Evolutionary conservation across 2,329 filamentous ascomycete species (phyloP), one percentile per base, ranked within the genome.

Genomic region (Stemphylium vesicarium): DNA sequence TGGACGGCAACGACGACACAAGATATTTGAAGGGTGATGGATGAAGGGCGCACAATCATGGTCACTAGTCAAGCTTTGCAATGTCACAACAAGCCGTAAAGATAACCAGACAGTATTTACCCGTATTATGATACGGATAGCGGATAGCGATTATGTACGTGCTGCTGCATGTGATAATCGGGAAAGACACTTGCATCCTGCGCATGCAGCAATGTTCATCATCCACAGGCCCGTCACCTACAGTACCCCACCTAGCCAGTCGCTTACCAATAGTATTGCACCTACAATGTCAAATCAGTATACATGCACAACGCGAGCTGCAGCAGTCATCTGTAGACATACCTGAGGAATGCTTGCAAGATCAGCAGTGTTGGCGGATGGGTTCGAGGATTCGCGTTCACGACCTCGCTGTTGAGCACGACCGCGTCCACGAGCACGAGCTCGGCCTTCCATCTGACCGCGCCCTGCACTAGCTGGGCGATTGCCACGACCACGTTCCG

Each of bases 241-340:
- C 13, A 15, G 15, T 13, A 20, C 26, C 6, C 37, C 37, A 31
- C 6, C n/a, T 16, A 22, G 16, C 20, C 37, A 6, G 4, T 33
- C 18, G 13, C 37, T 50, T 38, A 50, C 38, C 47, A 50, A 33
- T 50, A 35, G 22, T 42, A 33, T 45, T 35, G 43, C 37, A 47
- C 29, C 41, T 43, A 18, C n/a, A n/a, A 26, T 13, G 4, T 52
- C 36, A 52, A 7, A 50, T 61, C 5, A 96, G 74, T 80, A 95
- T 83, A 5, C 86, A 88, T 56, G 88, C 31, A 18, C 11, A 26
- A 5, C 12, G 16, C 26, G 86, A 60, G 96, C 76, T 39, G 36
- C 4, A 22, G 10, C 4, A 22, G 11, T 29, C 31, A 45, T 45
- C 31, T 20, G 20, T 16, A 38, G 12, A 16, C 40, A 15, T 51